phyloP scores from a whole-genome alignment of 1,284 basidiomycete genomes.

The Naganishia cerealis region DNA sequence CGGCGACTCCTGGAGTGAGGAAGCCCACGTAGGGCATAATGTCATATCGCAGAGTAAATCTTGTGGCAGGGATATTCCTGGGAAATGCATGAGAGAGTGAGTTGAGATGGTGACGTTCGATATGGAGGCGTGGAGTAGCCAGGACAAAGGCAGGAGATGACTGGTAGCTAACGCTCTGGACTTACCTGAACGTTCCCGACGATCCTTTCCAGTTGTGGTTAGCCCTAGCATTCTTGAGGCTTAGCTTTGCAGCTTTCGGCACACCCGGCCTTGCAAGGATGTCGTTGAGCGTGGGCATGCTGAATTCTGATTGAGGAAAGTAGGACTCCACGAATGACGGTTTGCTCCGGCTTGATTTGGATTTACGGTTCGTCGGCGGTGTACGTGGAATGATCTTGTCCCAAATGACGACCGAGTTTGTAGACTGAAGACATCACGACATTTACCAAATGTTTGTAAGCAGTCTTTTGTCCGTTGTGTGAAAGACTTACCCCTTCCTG shows the following conservation, averaged over 20 bases:
- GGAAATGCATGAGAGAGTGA: neutral
- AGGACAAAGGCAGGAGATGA: neutral
- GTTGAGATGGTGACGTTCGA: neutral
- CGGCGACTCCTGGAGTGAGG: slow-evolving; percentile 50
- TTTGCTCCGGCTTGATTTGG: slow-evolving; percentile 37
- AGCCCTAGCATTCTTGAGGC: slow-evolving; percentile 42
- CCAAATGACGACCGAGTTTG: slow-evolving; percentile 54
- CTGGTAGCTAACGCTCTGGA: slow-evolving; percentile 3
- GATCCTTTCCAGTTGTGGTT: slow-evolving; percentile 52
- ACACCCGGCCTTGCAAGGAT: slow-evolving; percentile 14
- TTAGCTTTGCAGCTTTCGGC: slow-evolving; percentile 43
- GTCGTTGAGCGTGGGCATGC: slow-evolving; percentile 35
- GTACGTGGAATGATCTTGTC: slow-evolving; percentile 49
- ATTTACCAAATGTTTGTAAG: neutral
- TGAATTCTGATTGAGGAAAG: slow-evolving; percentile 32
- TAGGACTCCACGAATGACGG: slow-evolving; percentile 21
- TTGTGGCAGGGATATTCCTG: slow-evolving; percentile 47
- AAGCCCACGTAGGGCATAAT: slow-evolving; percentile 56
- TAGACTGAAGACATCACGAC: slow-evolving; percentile 18
- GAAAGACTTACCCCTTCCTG: slow-evolving; percentile 32
- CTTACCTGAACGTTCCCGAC: slow-evolving; percentile 51
- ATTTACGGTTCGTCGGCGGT: slow-evolving; percentile 15
- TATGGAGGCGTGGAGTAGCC: neutral
- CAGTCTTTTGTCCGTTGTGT: neutral
- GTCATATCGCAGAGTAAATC: slow-evolving; percentile 52